A percentile compares a stretch with the other conserved stretches of the same genome.
These are phyloP conservation scores for Pleurotus tuoliensis DNA, from an alignment of 768 basidiomycete genomes.

Conservation along the genomic window DNA sequence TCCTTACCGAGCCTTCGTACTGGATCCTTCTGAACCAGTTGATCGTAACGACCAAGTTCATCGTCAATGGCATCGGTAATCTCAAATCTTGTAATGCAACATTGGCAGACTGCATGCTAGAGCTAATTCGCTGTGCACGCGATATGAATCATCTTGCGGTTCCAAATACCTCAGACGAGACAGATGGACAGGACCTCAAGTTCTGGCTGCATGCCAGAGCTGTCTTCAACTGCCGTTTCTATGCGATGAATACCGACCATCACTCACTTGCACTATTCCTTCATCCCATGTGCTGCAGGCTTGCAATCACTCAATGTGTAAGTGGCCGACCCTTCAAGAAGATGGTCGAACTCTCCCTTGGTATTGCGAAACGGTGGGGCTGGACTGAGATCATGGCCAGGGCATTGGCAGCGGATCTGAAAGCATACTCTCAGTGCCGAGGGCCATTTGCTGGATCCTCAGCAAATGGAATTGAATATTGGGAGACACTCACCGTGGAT, in stretches of 20 bases:
- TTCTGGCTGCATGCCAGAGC: not conserved
- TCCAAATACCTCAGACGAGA: not conserved
- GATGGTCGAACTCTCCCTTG: slow-evolving; percentile 7
- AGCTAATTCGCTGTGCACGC: slow-evolving; percentile 20
- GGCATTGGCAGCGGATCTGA: slow-evolving; percentile 12
- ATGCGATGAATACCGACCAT: slow-evolving; percentile 26
- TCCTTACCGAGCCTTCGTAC: no score
- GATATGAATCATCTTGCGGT: no score
- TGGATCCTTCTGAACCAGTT: no score
- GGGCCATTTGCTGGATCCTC: not conserved
- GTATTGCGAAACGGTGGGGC: no score
- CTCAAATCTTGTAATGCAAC: slow-evolving; percentile 23
- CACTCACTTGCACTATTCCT: slow-evolving; percentile 30
- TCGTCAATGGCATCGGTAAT: slow-evolving; percentile 32
- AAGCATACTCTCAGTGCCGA: slow-evolving; percentile 17
- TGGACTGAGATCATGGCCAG: no score
- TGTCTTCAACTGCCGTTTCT: slow-evolving; percentile 25
- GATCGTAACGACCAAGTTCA: slow-evolving; percentile 17
- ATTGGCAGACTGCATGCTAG: slow-evolving; percentile 32
- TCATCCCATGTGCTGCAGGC: slow-evolving; percentile 29
- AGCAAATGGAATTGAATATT: slow-evolving; percentile 20
- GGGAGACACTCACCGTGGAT: slow-evolving; percentile 13
- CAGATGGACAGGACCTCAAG: slow-evolving; percentile 15
- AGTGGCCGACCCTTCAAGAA: slow-evolving; percentile 16
- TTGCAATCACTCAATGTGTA: slow-evolving; percentile 22